Conservation (phyloP, 768 basidiomycete genomes). For the Saitozyma podzolica region DNA sequence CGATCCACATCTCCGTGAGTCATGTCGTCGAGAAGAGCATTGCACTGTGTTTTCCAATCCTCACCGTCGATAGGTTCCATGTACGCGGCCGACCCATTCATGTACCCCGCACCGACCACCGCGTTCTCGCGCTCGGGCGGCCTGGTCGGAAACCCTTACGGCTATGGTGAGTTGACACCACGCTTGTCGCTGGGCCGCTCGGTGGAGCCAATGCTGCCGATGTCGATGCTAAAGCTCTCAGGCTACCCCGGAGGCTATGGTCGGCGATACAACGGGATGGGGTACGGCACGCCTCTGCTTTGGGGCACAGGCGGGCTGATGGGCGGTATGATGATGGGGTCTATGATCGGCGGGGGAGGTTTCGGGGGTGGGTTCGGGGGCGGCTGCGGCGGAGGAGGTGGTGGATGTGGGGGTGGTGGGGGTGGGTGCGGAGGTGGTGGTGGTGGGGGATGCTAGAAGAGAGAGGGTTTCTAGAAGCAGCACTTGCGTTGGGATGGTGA, state of each 20-base stretch:
- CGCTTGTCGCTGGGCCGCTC: neutral
- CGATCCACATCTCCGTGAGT: constrained; percentile 36
- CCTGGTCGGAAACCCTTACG: constrained; percentile 28
- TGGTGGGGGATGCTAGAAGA: no score
- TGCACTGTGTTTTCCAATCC: neutral
- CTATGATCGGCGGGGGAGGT: neutral
- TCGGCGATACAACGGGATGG: constrained; percentile 12
- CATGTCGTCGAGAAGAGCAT: neutral
- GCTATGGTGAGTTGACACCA: constrained; percentile 32
- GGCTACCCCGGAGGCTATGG: constrained; percentile 31
- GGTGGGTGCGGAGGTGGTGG: no score
- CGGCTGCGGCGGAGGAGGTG: neutral
- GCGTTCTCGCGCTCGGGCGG: constrained; percentile 28
- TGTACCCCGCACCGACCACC: constrained; percentile 31
- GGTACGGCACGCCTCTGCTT: constrained; percentile 17
- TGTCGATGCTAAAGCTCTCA: neutral
- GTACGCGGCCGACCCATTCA: constrained; percentile 36
- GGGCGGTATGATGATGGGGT: constrained; percentile 19
- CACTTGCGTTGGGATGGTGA: no score
- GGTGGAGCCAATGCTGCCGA: neutral
- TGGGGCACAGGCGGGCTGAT: constrained; percentile 16
- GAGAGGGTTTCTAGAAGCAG: no score
- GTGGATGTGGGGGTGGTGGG: no score
- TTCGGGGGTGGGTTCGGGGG: constrained; percentile 9
- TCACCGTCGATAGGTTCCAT: constrained; percentile 17